Evolutionary conservation across 495 filamentous ascomycete genomes (phyloP).

Genomic region (Cladorrhinum samala): DNA sequence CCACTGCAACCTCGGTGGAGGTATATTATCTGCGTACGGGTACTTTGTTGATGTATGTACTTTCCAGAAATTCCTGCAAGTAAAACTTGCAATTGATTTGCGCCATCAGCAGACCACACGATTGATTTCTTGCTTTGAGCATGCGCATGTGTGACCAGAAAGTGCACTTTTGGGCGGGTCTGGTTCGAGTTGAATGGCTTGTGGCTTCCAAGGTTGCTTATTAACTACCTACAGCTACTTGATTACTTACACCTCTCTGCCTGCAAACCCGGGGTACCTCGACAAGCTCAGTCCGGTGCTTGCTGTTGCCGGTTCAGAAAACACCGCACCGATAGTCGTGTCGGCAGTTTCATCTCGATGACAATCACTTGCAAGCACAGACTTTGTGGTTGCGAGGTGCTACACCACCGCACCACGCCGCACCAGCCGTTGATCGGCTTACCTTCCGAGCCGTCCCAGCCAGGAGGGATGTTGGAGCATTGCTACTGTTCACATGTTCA

Average conservation of each 20-base stretch:
- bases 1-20: no score
- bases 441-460: conserved; percentile 19
- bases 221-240: no score
- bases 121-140: not conserved
- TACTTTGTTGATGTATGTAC: no score
- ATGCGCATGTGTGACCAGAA: not conserved
- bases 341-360: not conserved
- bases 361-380: not conserved
- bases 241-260: no score
- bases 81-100: not conserved
- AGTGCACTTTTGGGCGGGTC: not conserved
- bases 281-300: not conserved
- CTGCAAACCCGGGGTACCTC: conserved; percentile 2
- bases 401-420: not conserved
- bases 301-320: not conserved
- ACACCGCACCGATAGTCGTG: not conserved
- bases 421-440: conserved; percentile 10
- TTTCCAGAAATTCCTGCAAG: no score
- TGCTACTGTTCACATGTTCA: not conserved
- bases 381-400: not conserved
- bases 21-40: no score
- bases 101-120: not conserved
- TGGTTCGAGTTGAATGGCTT: no score
- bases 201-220: no score
- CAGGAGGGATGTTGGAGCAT: not conserved